phyloP scores from a whole-genome alignment of 148 eudicot genomes.

The Cornus suecica region DNA sequence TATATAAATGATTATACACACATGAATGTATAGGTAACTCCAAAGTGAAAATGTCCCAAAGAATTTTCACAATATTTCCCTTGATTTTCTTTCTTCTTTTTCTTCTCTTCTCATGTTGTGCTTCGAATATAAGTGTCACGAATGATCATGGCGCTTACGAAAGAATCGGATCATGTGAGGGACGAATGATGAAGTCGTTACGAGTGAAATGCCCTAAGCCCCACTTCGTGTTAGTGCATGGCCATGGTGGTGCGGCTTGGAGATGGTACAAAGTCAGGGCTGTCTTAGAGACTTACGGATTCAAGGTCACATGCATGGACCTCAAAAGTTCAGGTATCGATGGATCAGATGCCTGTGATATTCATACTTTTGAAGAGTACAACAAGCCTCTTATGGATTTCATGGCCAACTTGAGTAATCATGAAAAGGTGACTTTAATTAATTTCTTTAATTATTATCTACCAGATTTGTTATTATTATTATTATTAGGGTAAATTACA shows the following conservation, averaged over 20 bases:
- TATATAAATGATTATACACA: no score
- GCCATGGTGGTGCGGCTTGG: slow-evolving; percentile 17
- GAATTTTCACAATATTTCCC: neutral
- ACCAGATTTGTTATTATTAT: no score
- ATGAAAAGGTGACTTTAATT: neutral
- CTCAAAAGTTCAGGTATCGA: slow-evolving; percentile 16
- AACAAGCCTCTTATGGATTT: slow-evolving; percentile 15
- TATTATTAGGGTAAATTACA: no score
- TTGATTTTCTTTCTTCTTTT: neutral
- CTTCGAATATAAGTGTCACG: neutral
- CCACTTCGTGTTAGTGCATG: slow-evolving; percentile 26
- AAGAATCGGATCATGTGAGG: neutral
- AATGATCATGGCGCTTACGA: no score
- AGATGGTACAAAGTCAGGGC: slow-evolving; percentile 22
- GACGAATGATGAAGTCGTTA: neutral
- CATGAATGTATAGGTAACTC: no score
- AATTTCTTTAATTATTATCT: neutral
- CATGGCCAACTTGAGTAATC: neutral
- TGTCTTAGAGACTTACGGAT: slow-evolving; percentile 19
- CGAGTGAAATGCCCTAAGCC: neutral
- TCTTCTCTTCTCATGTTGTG: neutral
- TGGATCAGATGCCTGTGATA: neutral
- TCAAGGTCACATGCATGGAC: slow-evolving; percentile 21
- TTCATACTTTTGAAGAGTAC: slow-evolving; percentile 18
- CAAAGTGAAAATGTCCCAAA: neutral